Evolutionary conservation across 345 rosid species (phyloP).

Genomic region (Gossypium raimondii): DNA sequence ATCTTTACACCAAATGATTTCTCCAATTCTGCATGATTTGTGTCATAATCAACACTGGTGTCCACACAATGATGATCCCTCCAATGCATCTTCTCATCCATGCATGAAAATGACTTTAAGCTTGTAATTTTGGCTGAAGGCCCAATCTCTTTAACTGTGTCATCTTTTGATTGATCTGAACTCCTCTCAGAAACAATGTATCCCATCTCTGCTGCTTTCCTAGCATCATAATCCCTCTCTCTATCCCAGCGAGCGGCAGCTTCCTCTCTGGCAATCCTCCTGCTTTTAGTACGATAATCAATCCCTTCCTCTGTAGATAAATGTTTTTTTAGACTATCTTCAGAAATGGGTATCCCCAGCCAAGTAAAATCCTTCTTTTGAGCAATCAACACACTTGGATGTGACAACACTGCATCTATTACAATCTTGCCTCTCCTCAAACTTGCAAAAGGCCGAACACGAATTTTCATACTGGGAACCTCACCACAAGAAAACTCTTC

Average conservation of each 20-base stretch:
- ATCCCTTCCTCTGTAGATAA: conserved; percentile 85
- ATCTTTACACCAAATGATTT: conserved; percentile 83
- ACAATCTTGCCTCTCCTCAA: conserved; percentile 86
- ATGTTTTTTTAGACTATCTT: conserved; percentile 50
- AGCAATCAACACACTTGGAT: conserved; percentile 60
- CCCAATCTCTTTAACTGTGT: conserved; percentile 33
- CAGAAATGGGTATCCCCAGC: conserved; percentile 80
- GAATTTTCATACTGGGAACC: conserved; percentile 72
- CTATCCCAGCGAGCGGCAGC: conserved; percentile 45
- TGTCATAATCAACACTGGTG: conserved; percentile 68
- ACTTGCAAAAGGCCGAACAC: conserved; percentile 79
- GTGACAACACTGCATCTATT: conserved; percentile 75
- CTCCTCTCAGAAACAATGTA: conserved; percentile 51
- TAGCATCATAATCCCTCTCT: conserved; percentile 68
- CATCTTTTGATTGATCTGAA: conserved; percentile 37
- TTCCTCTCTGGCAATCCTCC: conserved; percentile 78
- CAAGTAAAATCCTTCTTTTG: conserved; percentile 91
- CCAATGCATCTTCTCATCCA: conserved; percentile 75
- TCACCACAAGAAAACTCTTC: conserved; percentile 93
- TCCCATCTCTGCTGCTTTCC: conserved; percentile 76
- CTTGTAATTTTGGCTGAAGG: conserved; percentile 33
- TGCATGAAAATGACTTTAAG: conserved; percentile 48
- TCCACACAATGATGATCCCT: conserved; percentile 80
- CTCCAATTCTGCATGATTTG: conserved; percentile 88
- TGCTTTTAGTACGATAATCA: conserved; percentile 80